A percentile compares a stretch with the other conserved stretches of the same genome.
These are phyloP conservation scores for Sphaerobolus stellatus DNA, from an alignment of 1,284 basidiomycete species.

Conservation along the genomic window DNA sequence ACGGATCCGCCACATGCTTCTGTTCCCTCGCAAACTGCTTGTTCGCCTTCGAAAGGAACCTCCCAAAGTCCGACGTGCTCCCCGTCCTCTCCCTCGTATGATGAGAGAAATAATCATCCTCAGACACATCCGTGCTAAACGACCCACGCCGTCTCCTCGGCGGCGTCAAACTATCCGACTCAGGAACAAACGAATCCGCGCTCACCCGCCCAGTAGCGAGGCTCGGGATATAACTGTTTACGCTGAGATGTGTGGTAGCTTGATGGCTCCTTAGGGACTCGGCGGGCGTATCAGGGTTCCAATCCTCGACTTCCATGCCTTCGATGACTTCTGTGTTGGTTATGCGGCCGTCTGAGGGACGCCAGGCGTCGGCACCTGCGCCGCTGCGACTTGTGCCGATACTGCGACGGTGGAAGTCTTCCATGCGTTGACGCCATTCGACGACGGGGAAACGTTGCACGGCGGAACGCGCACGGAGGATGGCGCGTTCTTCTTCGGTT, in stretches of 20 bases:
- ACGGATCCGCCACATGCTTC: slow-evolving; percentile 76
- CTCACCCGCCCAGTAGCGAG: slow-evolving; percentile 50
- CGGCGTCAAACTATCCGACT: slow-evolving; percentile 32
- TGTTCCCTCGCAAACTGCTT: slow-evolving; percentile 77
- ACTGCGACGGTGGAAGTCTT: slow-evolving; percentile 88
- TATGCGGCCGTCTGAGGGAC: slow-evolving; percentile 66
- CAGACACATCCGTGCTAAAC: slow-evolving; percentile 49
- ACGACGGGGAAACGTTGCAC: slow-evolving; percentile 95
- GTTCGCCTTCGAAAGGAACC: slow-evolving; percentile 85
- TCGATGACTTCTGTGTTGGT: slow-evolving; percentile 40
- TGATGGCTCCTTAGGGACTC: slow-evolving; percentile 56
- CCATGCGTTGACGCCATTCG: slow-evolving; percentile 92
- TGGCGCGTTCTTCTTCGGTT: slow-evolving; percentile 83
- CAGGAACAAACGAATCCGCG: slow-evolving; percentile 53
- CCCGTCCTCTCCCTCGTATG: slow-evolving; percentile 35
- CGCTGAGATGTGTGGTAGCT: no score
- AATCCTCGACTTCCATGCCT: slow-evolving; percentile 48
- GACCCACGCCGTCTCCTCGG: slow-evolving; percentile 42
- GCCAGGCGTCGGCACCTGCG: slow-evolving; percentile 77
- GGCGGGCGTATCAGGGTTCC: slow-evolving; percentile 52
- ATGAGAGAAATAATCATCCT: slow-evolving; percentile 57
- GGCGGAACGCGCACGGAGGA: slow-evolving; percentile 87
- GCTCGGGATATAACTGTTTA: slow-evolving; percentile 28
- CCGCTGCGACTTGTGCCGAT: slow-evolving; percentile 68
- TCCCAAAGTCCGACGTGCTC: slow-evolving; percentile 54